These are phyloP conservation scores for Saccharomycopsis microspora DNA, from an alignment of 805 yeast species.

Conservation along the genomic window DNA sequence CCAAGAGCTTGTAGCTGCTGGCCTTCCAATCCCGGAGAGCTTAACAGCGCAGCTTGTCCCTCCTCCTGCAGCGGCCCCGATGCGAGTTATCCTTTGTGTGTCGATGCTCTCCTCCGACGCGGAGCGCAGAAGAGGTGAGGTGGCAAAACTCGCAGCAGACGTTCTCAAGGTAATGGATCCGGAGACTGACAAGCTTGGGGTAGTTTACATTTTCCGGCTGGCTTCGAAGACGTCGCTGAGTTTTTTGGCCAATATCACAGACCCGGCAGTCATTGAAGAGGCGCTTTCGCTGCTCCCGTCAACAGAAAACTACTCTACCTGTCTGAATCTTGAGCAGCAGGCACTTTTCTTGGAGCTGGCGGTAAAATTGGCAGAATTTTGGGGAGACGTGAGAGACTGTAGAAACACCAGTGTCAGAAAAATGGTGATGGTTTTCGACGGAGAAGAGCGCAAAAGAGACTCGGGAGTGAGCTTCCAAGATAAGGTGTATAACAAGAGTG, in stretches of 20 bases:
- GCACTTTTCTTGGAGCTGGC: slow-evolving; percentile 11
- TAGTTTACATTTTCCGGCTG: slow-evolving; percentile 24
- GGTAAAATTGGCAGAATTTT: slow-evolving; percentile 10
- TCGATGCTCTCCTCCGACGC: slow-evolving; percentile 26
- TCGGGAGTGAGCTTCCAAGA: neutral
- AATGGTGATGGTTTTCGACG: slow-evolving; percentile 10
- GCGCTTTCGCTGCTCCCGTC: too few relatives aligned
- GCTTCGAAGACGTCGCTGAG: slow-evolving; percentile 2
- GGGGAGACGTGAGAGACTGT: slow-evolving; percentile 17
- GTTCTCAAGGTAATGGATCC: slow-evolving; percentile 24
- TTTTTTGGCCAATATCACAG: slow-evolving; percentile 6
- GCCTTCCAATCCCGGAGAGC: slow-evolving; percentile 30
- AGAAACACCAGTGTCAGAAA: slow-evolving; percentile 4
- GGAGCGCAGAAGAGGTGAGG: slow-evolving; percentile 21
- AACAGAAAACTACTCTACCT: slow-evolving; percentile 3
- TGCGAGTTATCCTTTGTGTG: slow-evolving; percentile 32
- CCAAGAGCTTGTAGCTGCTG: slow-evolving; percentile 22
- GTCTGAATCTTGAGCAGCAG: slow-evolving; percentile 12
- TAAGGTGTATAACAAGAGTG: neutral
- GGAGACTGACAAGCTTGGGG: slow-evolving; percentile 31
- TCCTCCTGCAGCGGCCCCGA: slow-evolving; percentile 27
- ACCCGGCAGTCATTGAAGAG: neutral
- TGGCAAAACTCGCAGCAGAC: slow-evolving; percentile 18
- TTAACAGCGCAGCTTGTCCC: slow-evolving; percentile 29
- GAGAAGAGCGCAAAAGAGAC: too few relatives aligned